phyloP scores from a whole-genome alignment of 768 basidiomycete genomes.

The Pulveroboletus sp. region DNA sequence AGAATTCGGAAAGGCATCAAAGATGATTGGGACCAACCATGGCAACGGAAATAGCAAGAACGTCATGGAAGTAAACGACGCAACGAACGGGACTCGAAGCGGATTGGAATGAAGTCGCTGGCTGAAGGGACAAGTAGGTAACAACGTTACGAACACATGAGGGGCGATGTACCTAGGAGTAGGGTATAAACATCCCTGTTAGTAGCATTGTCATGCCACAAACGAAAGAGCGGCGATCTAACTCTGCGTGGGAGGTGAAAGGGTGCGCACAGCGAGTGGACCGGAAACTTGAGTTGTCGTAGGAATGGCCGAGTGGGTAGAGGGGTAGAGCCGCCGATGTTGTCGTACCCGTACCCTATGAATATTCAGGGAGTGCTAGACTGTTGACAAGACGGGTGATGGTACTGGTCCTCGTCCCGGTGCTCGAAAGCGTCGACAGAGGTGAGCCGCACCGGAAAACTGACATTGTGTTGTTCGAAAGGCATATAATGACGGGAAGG shows the following conservation, averaged over 20 bases:
- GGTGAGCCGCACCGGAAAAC: neutral
- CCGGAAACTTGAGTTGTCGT: neutral
- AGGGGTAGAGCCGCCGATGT: conserved; percentile 1
- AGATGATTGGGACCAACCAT: too few species aligned
- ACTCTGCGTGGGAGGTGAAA: conserved; percentile 6
- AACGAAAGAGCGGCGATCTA: conserved; percentile 3
- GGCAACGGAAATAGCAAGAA: too few species aligned
- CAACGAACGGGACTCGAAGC: too few species aligned
- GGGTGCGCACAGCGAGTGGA: conserved; percentile 12
- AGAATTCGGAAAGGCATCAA: too few species aligned
- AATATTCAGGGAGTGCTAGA: neutral
- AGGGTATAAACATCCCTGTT: conserved; percentile 12
- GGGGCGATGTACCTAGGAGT: neutral
- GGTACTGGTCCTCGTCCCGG: neutral
- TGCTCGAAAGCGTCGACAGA: neutral
- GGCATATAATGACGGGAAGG: neutral
- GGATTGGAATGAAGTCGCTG: too few species aligned
- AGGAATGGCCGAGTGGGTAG: neutral
- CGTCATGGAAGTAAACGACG: too few species aligned
- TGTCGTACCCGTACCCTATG: neutral
- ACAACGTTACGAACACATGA: too few species aligned
- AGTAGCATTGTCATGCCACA: conserved; percentile 13
- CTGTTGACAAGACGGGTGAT: neutral
- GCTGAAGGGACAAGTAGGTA: too few species aligned
- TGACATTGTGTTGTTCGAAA: neutral